Evolutionary conservation across 768 basidiomycete genomes (phyloP).

Genomic region (Termitomyces heimii): DNA sequence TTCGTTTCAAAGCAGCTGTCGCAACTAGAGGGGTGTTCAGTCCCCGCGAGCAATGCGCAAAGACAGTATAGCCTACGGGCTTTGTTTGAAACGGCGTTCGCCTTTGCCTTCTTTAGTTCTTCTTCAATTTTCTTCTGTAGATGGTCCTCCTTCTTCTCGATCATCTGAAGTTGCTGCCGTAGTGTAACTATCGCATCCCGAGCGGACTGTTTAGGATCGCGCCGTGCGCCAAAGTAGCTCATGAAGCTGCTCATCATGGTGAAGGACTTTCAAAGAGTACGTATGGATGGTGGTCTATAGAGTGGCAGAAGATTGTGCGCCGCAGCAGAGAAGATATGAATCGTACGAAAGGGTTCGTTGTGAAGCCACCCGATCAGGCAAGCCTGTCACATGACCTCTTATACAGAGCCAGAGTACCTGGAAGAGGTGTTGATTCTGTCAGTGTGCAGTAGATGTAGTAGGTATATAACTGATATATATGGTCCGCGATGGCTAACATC

Average conservation of each 20-base stretch:
- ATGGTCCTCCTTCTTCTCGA: constrained; percentile 99
- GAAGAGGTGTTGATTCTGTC: neutral
- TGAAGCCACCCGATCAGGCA: constrained; percentile 33
- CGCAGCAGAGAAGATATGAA: constrained; percentile 13
- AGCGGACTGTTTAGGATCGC: constrained; percentile 79
- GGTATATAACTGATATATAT: constrained; percentile 5
- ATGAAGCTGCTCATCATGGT: constrained; percentile 72
- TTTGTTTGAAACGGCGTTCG: constrained; percentile 93
- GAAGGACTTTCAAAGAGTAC: neutral
- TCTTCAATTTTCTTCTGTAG: constrained; percentile 96
- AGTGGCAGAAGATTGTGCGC: constrained; percentile 5
- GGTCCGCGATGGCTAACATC: neutral
- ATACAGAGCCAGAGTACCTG: too few relatives aligned
- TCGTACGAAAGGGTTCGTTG: constrained; percentile 3
- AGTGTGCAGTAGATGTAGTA: constrained; percentile 4
- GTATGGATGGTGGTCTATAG: neutral
- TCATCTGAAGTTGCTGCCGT: constrained; percentile 90
- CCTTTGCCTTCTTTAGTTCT: constrained; percentile 84
- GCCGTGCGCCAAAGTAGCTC: constrained; percentile 84
- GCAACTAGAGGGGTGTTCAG: constrained; percentile 50
- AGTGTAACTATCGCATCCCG: constrained; percentile 91
- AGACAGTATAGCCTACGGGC: constrained; percentile 53
- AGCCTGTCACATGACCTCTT: constrained; percentile 10
- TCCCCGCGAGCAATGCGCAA: neutral
- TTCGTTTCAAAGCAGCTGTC: constrained; percentile 83